Evolutionary conservation across 768 basidiomycete genomes (phyloP).

Genomic region (Podaxis sp.): DNA sequence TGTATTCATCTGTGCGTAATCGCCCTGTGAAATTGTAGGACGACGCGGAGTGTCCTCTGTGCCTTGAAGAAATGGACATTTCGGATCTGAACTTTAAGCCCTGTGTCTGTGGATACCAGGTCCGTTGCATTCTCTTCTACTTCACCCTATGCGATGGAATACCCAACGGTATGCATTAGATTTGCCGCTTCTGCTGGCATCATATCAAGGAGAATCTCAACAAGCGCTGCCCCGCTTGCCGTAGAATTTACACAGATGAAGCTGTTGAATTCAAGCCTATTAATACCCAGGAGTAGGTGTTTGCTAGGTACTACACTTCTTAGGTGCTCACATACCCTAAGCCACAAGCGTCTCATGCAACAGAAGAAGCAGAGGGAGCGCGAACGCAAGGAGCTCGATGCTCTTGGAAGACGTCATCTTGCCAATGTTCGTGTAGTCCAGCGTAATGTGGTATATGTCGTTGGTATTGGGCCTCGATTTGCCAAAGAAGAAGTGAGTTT

Average conservation of each 20-base stretch:
- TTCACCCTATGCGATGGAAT: not conserved
- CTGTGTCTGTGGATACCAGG: constrained; percentile 98
- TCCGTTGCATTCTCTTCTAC: constrained; percentile 21
- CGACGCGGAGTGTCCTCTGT: constrained; percentile 96
- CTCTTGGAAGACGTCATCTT: constrained; percentile 77
- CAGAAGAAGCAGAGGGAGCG: constrained; percentile 94
- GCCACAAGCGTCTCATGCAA: constrained; percentile 91
- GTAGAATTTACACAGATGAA: constrained; percentile 89
- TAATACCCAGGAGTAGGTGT: constrained; percentile 87
- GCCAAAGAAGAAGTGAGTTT: constrained; percentile 92
- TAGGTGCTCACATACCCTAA: constrained; percentile 27
- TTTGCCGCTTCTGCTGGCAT: constrained; percentile 99
- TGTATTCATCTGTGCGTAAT: constrained; percentile 9
- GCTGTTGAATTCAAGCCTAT: constrained; percentile 94
- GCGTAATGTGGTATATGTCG: constrained; percentile 92
- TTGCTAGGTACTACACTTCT: constrained; percentile 13
- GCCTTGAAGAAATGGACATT: constrained; percentile 98
- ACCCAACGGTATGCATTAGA: constrained; percentile 44
- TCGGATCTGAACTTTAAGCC: constrained; percentile 99
- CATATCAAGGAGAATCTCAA: constrained; percentile 97
- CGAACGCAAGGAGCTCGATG: constrained; percentile 91
- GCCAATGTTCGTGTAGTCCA: constrained; percentile 96
- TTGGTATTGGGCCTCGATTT: constrained; percentile 90
- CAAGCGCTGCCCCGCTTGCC: constrained; percentile 93
- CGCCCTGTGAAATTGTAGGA: constrained; percentile 51